Evolutionary conservation across 2,329 filamentous ascomycete species (phyloP), one percentile per base, ranked within the genome.

Genomic region (Aspergillus oerlinghausenensis): DNA sequence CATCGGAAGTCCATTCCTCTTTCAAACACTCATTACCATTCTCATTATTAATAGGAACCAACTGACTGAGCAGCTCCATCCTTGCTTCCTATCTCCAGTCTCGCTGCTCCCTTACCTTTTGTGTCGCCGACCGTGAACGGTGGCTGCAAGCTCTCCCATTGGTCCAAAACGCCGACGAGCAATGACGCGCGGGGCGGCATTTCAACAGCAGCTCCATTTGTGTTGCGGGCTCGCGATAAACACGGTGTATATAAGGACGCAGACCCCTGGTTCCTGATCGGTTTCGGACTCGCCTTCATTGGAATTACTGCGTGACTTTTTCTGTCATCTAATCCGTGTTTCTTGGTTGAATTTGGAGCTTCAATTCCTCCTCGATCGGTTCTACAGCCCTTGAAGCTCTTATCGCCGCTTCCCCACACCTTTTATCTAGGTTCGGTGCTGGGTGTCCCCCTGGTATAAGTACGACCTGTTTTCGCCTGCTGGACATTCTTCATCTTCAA

Each of bases 121-220:
- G 21, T 47, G 21, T 47, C 43, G 43, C 43, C 43, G 43, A 47
- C 21, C 11, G 8, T 26, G 42, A 17, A 47, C 43, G 52, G 56
- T 32, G 49, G 32, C 5, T 26, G 7, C 1, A 4, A 11, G n/a
- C 10, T 6, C 4, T 19, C 14, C 60, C 60, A 70, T 70, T 70
- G 67, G 67, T 19, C 26, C 8, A 49, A 50, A 50, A 38, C 64
- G 58, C 67, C 67, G 67, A 70, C 62, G 49, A 61, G 62, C 63
- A 52, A 54, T 58, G 58, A 58, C 55, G 55, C 59, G 62, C 61
- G 65, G 65, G 63, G 64, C 43, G 60, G 52, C 52, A 59, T 58
- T 61, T 64, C 59, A 56, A 55, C 28, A 50, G 51, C 43, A 55
- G 55, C 59, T 58, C 55, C 60, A 65, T 63, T 61, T 61, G 59